Evolutionary conservation across 257 asterid genomes (phyloP), one percentile per base, ranked within the genome.

Genomic region (Przewalskia tangutica): DNA sequence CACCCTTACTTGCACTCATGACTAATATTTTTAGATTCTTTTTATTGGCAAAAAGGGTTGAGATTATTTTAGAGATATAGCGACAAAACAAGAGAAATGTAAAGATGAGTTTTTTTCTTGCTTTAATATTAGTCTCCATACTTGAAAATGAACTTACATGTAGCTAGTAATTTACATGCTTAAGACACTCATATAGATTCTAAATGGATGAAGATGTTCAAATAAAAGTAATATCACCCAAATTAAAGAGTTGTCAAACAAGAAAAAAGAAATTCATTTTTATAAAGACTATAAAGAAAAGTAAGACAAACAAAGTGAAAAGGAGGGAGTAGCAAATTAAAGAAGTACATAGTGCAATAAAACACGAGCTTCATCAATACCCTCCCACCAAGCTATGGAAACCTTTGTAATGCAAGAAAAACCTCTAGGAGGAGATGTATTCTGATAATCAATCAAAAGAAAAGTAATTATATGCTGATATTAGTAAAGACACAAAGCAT

Each of bases 351-450:
- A 88, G 93, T 5, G 95, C 93, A 66, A 95, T 86, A 27, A 95
- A 71, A 95, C 91, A 27, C 98, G 96, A 64, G 89, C 87, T 88
- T 91, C 97, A 60, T 83, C 85, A 32, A 88, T 84, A 80, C 91
- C 93, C 84, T 89, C 97, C 92, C 91, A 87, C 97, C 95, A 91
- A 81, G 91, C 89, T 98, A 95, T 95, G 36, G 16, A 48, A 86
- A 85, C 85, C 82, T 81, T 46, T 38, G n/a, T 64, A 11, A 27
- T 65, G 48, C 64, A 60, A 20, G 42, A 32, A 80, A 46, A 11
- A 64, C n/a, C 11, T 62, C 65, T 62, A 40, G 44, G 51, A 27
- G 50, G 36, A 64, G 13, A 55, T 46, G 17, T 3, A 14, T 17
- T 67, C 77, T 67, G 51, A 2, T 36, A 67, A 67, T 38, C 14